These are phyloP conservation scores for Yarrowia galli DNA, from an alignment of 1,139 yeast genomes.

Conservation along the genomic window DNA sequence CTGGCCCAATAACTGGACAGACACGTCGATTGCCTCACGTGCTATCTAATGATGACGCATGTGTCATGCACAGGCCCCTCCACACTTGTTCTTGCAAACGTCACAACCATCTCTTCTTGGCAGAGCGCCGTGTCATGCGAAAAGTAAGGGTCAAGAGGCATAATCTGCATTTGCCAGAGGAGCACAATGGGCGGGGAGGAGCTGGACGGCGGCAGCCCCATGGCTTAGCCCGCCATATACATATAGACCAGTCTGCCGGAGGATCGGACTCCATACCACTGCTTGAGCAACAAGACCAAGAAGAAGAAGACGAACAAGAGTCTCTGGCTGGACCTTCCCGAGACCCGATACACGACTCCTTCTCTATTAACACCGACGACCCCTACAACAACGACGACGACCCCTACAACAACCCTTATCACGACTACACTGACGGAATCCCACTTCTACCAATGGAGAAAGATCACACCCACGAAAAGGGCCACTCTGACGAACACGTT, in stretches of 20 bases:
- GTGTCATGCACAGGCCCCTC: not conserved
- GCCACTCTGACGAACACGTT: not conserved
- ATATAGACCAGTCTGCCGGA: conserved; percentile 9
- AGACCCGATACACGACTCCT: conserved; percentile 7
- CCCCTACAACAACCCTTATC: not conserved
- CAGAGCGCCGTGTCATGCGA: conserved; percentile 35
- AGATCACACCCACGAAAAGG: conserved; percentile 14
- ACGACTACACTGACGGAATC: conserved; percentile 1
- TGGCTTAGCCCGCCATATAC: conserved; percentile 1
- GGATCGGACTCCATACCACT: conserved; percentile 12
- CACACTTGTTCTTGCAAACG: conserved; percentile 4
- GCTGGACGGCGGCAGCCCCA: not conserved
- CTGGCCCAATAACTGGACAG: too few species aligned
- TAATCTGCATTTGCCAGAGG: conserved; percentile 31
- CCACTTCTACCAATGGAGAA: conserved; percentile 52
- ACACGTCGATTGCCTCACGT: too few species aligned
- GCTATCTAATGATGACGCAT: not conserved
- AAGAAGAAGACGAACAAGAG: not conserved
- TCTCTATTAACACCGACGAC: not conserved
- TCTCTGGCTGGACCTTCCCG: conserved; percentile 25
- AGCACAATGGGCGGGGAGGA: conserved; percentile 7
- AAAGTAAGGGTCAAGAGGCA: conserved; percentile 34
- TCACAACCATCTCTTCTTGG: conserved; percentile 16
- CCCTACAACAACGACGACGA: not conserved
- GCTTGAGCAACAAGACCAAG: not conserved